A percentile compares a stretch with the other conserved stretches of the same genome.
phyloP scores from a whole-genome alignment of 2,329 filamentous ascomycete genomes.

The Botrytis pseudocinerea region DNA sequence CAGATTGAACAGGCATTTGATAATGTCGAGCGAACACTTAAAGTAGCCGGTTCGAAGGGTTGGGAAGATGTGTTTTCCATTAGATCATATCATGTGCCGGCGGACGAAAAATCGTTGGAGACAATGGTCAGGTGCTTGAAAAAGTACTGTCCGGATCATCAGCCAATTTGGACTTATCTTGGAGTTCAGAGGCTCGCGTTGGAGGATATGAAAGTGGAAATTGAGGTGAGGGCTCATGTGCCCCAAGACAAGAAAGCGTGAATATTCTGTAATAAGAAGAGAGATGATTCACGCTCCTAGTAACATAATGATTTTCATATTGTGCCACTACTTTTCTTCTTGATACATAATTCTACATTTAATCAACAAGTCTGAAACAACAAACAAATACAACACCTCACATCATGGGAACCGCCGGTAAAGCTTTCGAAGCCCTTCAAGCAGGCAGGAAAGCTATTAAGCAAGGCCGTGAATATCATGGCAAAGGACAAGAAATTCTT shows the following conservation, averaged over 20 bases:
- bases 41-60: conserved; percentile 55
- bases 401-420: conserved; percentile 1
- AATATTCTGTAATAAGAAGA: background rate
- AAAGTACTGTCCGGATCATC: background rate
- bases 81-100: conserved; percentile 48
- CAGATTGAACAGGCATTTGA: conserved; percentile 56
- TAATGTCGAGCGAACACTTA: conserved; percentile 51
- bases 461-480: background rate
- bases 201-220: conserved; percentile 44
- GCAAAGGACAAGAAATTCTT: background rate
- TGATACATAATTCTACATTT: no score
- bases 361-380: background rate
- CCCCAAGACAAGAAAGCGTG: conserved; percentile 22
- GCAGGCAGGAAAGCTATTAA: background rate
- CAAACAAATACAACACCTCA: background rate
- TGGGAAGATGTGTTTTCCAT: conserved; percentile 56
- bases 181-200: background rate
- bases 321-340: background rate
- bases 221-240: conserved; percentile 55
- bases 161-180: conserved; percentile 9
- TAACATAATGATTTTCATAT: background rate
- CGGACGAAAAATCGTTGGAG: conserved; percentile 36
- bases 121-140: background rate
- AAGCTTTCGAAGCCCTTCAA: background rate
- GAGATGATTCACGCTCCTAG: conserved; percentile 5